Conservation (phyloP, 768 basidiomycete genomes). For the Lactifluus echinatus region DNA sequence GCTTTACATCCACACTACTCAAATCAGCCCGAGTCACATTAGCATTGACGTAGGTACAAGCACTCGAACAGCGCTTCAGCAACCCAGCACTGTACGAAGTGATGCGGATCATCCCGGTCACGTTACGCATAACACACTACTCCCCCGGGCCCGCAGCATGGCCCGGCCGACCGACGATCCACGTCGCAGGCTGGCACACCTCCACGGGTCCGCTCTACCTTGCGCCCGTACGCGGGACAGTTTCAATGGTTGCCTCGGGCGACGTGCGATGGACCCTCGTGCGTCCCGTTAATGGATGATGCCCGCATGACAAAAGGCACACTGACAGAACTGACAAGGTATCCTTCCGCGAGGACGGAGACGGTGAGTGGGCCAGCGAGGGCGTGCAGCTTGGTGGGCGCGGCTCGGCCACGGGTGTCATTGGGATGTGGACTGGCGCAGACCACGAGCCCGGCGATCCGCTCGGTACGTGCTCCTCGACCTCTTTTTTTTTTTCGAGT, state of each 20-base stretch:
- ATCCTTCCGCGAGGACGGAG: slow-evolving; percentile 24
- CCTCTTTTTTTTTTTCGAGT: neutral
- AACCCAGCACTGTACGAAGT: slow-evolving; percentile 34
- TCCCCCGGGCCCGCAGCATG: slow-evolving; percentile 22
- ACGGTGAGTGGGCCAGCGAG: slow-evolving; percentile 44
- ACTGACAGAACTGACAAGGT: too few species aligned
- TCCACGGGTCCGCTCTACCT: slow-evolving; percentile 34
- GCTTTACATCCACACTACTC: neutral
- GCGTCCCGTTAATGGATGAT: slow-evolving; percentile 22
- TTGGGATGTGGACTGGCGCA: slow-evolving; percentile 51
- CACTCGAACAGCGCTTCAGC: slow-evolving; percentile 26
- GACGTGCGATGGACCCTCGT: slow-evolving; percentile 47
- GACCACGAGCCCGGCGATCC: slow-evolving; percentile 37
- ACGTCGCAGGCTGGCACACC: slow-evolving; percentile 35
- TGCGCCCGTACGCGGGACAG: slow-evolving; percentile 34
- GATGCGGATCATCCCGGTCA: slow-evolving; percentile 46
- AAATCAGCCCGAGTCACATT: neutral
- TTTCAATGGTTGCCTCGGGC: slow-evolving; percentile 42
- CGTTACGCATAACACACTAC: slow-evolving; percentile 30
- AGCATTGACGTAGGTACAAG: too few species aligned
- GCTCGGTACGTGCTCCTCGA: slow-evolving; percentile 28
- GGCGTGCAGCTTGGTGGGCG: slow-evolving; percentile 49
- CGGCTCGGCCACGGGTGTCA: slow-evolving; percentile 43
- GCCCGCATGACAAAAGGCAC: too few species aligned
- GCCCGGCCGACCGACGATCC: slow-evolving; percentile 41